Evolutionary conservation across 495 filamentous ascomycete genomes (phyloP).

Genomic region (Aspergillus nidulans): DNA sequence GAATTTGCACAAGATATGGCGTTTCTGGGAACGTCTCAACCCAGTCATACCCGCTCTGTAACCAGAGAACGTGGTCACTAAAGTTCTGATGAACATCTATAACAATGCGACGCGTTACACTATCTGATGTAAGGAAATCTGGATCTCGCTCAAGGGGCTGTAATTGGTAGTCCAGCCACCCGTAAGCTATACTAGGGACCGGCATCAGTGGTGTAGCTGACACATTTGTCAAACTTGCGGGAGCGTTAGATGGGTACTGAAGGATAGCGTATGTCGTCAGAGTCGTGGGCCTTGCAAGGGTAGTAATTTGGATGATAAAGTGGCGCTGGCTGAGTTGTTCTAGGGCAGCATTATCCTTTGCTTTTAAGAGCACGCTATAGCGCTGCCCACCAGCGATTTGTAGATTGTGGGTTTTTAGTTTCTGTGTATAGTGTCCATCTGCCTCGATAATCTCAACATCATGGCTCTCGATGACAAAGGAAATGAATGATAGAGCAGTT

Average conservation of each 20-base stretch:
- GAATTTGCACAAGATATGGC: slow-evolving; percentile 55
- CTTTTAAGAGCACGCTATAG: slow-evolving; percentile 49
- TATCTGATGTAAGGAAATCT: slow-evolving; percentile 40
- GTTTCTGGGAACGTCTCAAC: slow-evolving; percentile 32
- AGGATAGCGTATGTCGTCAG: slow-evolving; percentile 49
- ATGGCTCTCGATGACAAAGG: slow-evolving; percentile 50
- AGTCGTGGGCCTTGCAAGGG: slow-evolving; percentile 39
- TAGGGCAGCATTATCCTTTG: slow-evolving; percentile 35
- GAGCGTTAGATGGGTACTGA: slow-evolving; percentile 33
- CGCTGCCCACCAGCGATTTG: slow-evolving; percentile 54
- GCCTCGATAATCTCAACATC: slow-evolving; percentile 48
- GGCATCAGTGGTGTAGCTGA: slow-evolving; percentile 32
- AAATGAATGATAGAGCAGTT: slow-evolving; percentile 47
- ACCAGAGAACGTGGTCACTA: slow-evolving; percentile 35
- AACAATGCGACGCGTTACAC: slow-evolving; percentile 52
- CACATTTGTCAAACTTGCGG: slow-evolving; percentile 17
- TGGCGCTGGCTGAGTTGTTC: slow-evolving; percentile 20
- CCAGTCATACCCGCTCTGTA: slow-evolving; percentile 48
- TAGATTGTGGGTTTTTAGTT: slow-evolving; percentile 40
- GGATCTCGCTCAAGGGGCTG: slow-evolving; percentile 29
- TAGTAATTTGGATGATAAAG: slow-evolving; percentile 53
- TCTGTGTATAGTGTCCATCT: slow-evolving; percentile 54
- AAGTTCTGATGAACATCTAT: slow-evolving; percentile 42
- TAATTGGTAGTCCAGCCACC: slow-evolving; percentile 55
- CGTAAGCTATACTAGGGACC: slow-evolving; percentile 22